Base-by-base conservation (phyloP, 2,329 filamentous ascomycete genomes). In the Scedosporium dehoogii region DNA sequence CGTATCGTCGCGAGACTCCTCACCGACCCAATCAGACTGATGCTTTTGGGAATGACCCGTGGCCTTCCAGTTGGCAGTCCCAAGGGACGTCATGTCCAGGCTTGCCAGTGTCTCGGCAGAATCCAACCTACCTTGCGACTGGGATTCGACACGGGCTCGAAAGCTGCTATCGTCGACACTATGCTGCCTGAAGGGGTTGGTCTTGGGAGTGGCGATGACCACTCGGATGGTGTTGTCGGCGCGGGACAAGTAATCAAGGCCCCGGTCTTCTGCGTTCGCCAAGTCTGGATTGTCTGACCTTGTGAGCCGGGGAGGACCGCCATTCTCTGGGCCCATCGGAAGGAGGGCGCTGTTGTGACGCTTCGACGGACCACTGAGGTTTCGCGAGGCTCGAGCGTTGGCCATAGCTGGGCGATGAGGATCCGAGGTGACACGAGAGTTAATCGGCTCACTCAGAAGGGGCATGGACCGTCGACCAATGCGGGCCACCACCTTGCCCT, bases 141-240 rank as follows among this genome's bases (percentile, higher is more conserved):
- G 12, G 21, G 18, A 27, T 38, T 9, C 33, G 3, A 38, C 33
- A 5, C 23, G 12, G 6, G 23, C 23, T 14, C 23, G 51, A 55
- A 55, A 14, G 18, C 21, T 23, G 21, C 21, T 25, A 16, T 3
- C 42, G 38, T n/a, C 16, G 18, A 9, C 27, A 7, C 33, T 6
- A 7, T 42, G n/a, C 16, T 44, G 4, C n/a, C 29, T 16, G 7
- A 59, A 21, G 18, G 29, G 57, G 7, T 59, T 42, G 41, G n/a
- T 16, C 38, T 59, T 59, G 38, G 57, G 57, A 23, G 61, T 51
- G 74, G 74, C 3, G 80, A 78, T 3, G 81, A 85, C 82, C 4
- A 85, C 70, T 5, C 81, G 79, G 67, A 85, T 85, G 0, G 81
- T 84, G 59, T 81, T 76, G 63, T 80, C 77, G 2, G 76, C 75